phyloP scores from a whole-genome alignment of 768 basidiomycete genomes.

The Mycena capillaripes region DNA sequence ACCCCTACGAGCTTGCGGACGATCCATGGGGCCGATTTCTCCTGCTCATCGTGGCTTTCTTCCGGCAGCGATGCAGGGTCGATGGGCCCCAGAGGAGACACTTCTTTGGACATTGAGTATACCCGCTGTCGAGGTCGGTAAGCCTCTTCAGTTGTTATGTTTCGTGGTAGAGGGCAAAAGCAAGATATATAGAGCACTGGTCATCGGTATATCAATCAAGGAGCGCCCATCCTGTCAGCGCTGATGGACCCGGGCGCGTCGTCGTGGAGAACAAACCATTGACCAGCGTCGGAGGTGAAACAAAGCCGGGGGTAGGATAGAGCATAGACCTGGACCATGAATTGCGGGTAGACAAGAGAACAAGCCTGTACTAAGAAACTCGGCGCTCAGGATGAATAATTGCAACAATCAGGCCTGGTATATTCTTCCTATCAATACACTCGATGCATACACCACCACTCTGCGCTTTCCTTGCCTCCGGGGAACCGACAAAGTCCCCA shows the following conservation, averaged over 20 bases:
- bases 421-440: conserved; percentile 29
- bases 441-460: conserved; percentile 15
- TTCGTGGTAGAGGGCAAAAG: conserved; percentile 51
- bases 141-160: neutral
- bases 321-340: no score
- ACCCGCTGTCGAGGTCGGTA: neutral
- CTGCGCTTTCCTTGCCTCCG: conserved; percentile 52
- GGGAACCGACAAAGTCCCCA: conserved; percentile 58
- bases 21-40: conserved; percentile 74
- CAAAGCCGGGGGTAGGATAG: neutral
- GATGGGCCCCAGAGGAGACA: conserved; percentile 62
- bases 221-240: conserved; percentile 7
- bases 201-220: neutral
- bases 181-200: conserved; percentile 5
- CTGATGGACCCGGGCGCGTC: neutral
- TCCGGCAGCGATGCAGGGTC: conserved; percentile 60
- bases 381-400: no score
- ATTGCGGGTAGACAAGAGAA: no score
- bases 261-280: neutral
- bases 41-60: conserved; percentile 57
- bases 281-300: no score
- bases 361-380: no score
- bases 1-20: conserved; percentile 76
- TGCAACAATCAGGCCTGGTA: conserved; percentile 55
- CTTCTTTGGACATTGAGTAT: conserved; percentile 33